Conservation (phyloP, 1,139 yeast genomes). For the Saccharomyces pastorianus region DNA sequence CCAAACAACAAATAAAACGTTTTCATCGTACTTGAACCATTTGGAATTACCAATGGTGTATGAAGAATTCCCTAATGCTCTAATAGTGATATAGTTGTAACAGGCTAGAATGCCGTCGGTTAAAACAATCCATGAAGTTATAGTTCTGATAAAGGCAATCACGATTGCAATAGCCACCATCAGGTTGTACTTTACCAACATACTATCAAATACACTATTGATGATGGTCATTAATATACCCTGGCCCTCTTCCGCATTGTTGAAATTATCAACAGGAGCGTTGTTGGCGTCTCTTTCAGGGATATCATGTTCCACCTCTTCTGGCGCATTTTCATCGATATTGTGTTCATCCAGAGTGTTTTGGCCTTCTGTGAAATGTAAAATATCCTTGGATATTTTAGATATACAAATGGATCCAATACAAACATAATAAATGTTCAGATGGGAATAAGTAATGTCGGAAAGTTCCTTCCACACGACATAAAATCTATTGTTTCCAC, state of each 20-base stretch:
- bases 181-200: background rate
- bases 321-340: background rate
- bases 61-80: background rate
- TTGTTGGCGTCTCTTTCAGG: background rate
- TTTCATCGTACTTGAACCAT: background rate
- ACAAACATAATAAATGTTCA: slow-evolving; percentile 19
- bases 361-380: background rate
- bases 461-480: slow-evolving; percentile 1
- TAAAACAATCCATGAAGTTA: background rate
- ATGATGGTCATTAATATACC: background rate
- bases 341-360: background rate
- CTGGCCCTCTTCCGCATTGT: background rate
- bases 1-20: background rate
- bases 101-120: background rate
- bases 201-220: background rate
- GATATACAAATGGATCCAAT: slow-evolving; percentile 21
- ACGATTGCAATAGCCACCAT: background rate
- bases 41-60: background rate
- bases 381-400: slow-evolving; percentile 1
- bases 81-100: background rate
- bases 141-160: background rate
- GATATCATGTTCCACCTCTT: background rate
- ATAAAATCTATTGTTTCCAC: background rate
- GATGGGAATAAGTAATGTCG: slow-evolving; percentile 9
- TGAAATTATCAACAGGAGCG: background rate